Percentiles rank a stretch among this genome's conserved stretches.
These are phyloP conservation scores for Dactylella cylindrospora DNA, from an alignment of 2,329 filamentous ascomycete genomes.

Conservation along the genomic window DNA sequence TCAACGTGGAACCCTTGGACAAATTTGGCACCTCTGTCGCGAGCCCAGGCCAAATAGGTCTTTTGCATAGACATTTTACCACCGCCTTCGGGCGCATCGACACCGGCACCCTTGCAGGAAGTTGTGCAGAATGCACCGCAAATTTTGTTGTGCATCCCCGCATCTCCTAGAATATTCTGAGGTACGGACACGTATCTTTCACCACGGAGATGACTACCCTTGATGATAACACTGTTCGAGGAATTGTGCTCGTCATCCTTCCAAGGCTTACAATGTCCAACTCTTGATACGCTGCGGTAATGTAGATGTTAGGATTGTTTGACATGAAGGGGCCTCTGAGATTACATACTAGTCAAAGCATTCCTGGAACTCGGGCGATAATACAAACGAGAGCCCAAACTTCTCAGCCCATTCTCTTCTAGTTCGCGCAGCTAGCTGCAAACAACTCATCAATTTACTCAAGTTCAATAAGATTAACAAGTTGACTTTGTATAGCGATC, in stretches of 20 bases:
- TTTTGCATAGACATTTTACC: constrained; percentile 78
- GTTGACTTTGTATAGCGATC: background rate
- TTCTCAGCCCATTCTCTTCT: constrained; percentile 69
- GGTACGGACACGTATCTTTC: constrained; percentile 27
- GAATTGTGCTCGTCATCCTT: constrained; percentile 27
- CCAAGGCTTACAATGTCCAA: constrained; percentile 26
- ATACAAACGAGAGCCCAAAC: constrained; percentile 70
- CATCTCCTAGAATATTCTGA: constrained; percentile 30
- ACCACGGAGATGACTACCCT: constrained; percentile 31
- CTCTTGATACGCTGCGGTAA: constrained; percentile 14
- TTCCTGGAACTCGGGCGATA: constrained; percentile 71
- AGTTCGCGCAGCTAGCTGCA: constrained; percentile 33
- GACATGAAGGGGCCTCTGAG: background rate
- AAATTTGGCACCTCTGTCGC: constrained; percentile 73
- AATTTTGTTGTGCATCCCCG: constrained; percentile 31
- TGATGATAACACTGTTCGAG: constrained; percentile 7
- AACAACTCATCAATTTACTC: background rate
- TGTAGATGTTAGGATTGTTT: background rate
- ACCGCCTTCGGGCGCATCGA: constrained; percentile 54
- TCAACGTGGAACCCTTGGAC: constrained; percentile 78
- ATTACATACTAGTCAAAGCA: constrained; percentile 62
- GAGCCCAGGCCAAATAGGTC: constrained; percentile 77
- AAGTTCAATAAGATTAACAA: too few species aligned
- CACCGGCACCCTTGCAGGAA: constrained; percentile 54
- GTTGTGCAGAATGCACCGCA: constrained; percentile 57